Evolutionary conservation across 345 rosid genomes (phyloP).

Genomic region (Leavenworthia alabamica): DNA sequence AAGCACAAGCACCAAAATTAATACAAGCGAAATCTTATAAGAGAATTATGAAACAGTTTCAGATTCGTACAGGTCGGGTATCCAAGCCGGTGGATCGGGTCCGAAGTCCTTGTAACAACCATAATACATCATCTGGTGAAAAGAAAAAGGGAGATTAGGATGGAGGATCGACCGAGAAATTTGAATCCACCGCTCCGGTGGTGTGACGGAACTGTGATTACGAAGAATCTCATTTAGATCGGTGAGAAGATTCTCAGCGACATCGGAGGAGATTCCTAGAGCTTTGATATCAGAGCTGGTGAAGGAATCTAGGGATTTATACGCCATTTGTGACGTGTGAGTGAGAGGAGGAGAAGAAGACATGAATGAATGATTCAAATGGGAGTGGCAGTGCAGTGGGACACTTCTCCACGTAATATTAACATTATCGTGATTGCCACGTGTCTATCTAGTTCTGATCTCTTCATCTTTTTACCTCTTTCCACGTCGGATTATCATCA

Average conservation of each 20-base stretch:
- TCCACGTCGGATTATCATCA: slow-evolving; percentile 17
- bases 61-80: slow-evolving; percentile 67
- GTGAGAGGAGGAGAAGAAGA: not conserved
- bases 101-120: slow-evolving; percentile 79
- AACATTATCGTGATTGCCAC: not conserved
- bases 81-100: slow-evolving; percentile 89
- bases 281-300: slow-evolving; percentile 51
- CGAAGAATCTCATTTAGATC: slow-evolving; percentile 39
- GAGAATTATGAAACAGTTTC: too few species aligned
- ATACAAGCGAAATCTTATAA: too few species aligned
- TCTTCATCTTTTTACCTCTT: not conserved
- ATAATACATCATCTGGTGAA: slow-evolving; percentile 81
- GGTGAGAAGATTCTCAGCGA: slow-evolving; percentile 36
- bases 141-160: slow-evolving; percentile 73
- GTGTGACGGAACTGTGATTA: slow-evolving; percentile 32
- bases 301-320: slow-evolving; percentile 46
- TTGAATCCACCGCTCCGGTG: slow-evolving; percentile 54
- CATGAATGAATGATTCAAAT: not conserved
- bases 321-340: slow-evolving; percentile 42
- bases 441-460: not conserved
- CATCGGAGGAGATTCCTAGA: slow-evolving; percentile 41
- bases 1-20: not conserved
- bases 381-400: not conserved
- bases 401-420: slow-evolving; percentile 13
- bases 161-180: slow-evolving; percentile 48